phyloP scores from a whole-genome alignment of 2,329 filamentous ascomycete genomes.

The Claviceps purpurea region DNA sequence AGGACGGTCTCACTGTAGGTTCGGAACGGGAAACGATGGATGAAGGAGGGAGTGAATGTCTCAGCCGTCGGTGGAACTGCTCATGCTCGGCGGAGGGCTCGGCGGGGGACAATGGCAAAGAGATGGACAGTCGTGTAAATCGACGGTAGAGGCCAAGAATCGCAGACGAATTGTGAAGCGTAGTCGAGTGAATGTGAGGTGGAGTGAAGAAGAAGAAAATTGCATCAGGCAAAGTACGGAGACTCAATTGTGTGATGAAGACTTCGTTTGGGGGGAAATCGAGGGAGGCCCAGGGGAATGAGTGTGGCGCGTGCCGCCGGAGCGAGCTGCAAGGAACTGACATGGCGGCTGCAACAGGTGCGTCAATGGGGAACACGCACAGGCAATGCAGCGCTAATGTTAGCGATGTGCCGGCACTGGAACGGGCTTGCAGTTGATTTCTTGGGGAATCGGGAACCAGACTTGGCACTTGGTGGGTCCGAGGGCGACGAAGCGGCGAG shows the following conservation, averaged over 20 bases:
- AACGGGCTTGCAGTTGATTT: neutral
- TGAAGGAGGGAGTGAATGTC: slow-evolving; percentile 2
- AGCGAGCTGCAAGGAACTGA: neutral
- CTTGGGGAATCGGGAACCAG: neutral
- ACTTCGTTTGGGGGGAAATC: neutral
- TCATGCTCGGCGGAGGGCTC: slow-evolving; percentile 3
- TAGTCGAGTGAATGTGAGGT: neutral
- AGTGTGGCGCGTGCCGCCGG: neutral
- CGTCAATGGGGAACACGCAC: neutral
- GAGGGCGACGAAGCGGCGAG: neutral
- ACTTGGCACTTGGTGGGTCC: neutral
- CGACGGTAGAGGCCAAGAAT: neutral
- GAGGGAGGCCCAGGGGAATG: neutral
- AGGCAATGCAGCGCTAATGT: neutral
- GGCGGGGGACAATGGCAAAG: neutral
- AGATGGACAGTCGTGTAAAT: neutral
- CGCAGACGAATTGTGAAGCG: neutral
- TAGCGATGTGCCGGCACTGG: neutral
- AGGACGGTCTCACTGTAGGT: neutral
- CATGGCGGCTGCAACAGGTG: neutral
- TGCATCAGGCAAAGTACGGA: neutral
- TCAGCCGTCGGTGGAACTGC: slow-evolving; percentile 3
- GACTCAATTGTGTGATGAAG: neutral
- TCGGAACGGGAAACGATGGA: slow-evolving; percentile 3
- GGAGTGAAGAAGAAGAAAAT: neutral